Base-by-base conservation (phyloP, 345 rosid species). In the Noccaea caerulescens region DNA sequence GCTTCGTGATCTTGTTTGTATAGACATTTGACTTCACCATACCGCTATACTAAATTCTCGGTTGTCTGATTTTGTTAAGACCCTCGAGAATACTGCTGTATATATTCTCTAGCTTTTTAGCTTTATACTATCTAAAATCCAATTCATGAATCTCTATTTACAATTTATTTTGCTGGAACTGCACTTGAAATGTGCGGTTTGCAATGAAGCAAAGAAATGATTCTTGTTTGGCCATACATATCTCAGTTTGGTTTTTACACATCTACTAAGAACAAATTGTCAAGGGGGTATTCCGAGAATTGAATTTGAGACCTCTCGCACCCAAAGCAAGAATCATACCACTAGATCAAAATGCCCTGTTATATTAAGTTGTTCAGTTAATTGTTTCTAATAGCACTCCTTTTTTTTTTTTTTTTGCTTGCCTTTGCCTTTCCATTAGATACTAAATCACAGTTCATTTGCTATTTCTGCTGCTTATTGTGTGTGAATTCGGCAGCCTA, bases 311-410 rank as follows among this genome's bases (percentile, higher is more conserved):
- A 85, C 87, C 85, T 87, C 87, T 89, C 82, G 82, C 91, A 83
- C 88, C 92, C 87, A 80, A 86, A 89, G 88, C 88, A 64, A 91
- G 92, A 88, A 88, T 85, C 88, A 82, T 84, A 82, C 91, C 89
- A 85, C 89, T 88, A 84, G 84, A 84, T 87, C 41, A 58, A 58
- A 46, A 20, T 58, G 57, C 65, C 64, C 73, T 57, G 44, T 68
- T 25, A 20, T 20, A 20, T 20, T 20, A 20, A 1, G 23, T 20
- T 20, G 23, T 20, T 20, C 23, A 20, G 23, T 20, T 20, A 20
- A 20, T 20, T 20, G 23, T 20, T 20, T 20, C 23, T 20, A 20
- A 20, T 45, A 45, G 10, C 50, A 45, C 50, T 32, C 36, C 10
- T 33, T 7, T 4, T n/a, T 3, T 36, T 13, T 55, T 8, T 8